Conservation (phyloP, 345 rosid genomes). For the Eutrema heterophyllum region DNA sequence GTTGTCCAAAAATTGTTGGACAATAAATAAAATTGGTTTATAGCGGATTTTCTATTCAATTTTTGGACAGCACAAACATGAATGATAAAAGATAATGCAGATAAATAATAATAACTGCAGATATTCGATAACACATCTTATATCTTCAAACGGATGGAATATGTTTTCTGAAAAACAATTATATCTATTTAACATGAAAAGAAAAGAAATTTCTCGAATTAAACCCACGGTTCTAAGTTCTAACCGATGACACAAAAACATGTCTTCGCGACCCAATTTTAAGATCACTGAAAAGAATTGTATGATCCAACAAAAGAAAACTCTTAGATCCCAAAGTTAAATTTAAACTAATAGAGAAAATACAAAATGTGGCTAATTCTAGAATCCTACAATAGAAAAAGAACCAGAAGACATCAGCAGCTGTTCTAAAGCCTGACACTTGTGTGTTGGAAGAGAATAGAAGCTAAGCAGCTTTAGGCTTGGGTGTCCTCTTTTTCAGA, state of each 20-base stretch:
- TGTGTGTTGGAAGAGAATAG: slow-evolving; percentile 2
- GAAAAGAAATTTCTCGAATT: neutral
- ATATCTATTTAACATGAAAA: too few relatives aligned
- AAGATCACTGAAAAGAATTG: neutral
- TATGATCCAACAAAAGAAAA: neutral
- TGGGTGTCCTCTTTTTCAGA: slow-evolving; percentile 55
- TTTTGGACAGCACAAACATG: neutral
- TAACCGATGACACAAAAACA: neutral
- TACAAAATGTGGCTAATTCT: slow-evolving; percentile 13
- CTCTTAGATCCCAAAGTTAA: neutral
- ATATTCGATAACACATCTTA: neutral
- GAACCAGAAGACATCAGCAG: slow-evolving; percentile 10
- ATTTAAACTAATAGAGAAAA: neutral
- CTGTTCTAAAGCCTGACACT: slow-evolving; percentile 15
- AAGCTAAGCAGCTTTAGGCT: slow-evolving; percentile 49
- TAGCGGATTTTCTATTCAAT: neutral
- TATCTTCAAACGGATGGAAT: too few relatives aligned
- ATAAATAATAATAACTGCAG: too few relatives aligned
- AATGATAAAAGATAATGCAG: too few relatives aligned
- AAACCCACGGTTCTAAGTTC: neutral
- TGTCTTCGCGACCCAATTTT: neutral
- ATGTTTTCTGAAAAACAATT: neutral
- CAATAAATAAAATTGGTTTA: too few relatives aligned
- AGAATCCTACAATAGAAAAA: slow-evolving; percentile 5
- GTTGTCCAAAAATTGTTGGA: neutral